These are phyloP conservation scores for Lobosporangium transversale DNA, from an alignment of 192 early-diverging fungal genomes.

Conservation along the genomic window DNA sequence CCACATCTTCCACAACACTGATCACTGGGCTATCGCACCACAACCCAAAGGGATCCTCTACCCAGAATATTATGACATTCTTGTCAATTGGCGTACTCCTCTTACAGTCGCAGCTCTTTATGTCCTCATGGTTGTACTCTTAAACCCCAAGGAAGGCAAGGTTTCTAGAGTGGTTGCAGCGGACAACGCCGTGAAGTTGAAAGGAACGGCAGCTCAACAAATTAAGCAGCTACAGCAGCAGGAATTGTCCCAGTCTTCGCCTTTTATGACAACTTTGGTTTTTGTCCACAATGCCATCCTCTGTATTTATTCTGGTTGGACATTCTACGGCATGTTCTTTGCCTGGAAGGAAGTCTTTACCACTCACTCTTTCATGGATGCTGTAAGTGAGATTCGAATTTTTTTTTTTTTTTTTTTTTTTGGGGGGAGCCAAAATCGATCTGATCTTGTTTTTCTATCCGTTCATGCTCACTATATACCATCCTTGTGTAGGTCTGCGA, in stretches of 20 bases:
- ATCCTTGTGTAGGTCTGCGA: constrained; percentile 69
- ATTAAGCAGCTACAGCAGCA: constrained; percentile 15
- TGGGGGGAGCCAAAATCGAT: background rate
- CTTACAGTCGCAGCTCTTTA: constrained; percentile 33
- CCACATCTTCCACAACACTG: constrained; percentile 43
- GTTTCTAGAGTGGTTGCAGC: constrained; percentile 53
- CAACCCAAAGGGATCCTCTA: constrained; percentile 45
- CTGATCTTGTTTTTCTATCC: background rate
- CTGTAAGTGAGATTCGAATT: constrained; percentile 31
- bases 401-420: constrained; percentile 13
- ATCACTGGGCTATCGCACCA: constrained; percentile 38
- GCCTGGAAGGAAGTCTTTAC: constrained; percentile 54
- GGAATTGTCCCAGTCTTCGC: constrained; percentile 36
- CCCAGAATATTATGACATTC: constrained; percentile 47
- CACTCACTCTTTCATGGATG: constrained; percentile 57
- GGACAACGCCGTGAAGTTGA: constrained; percentile 34
- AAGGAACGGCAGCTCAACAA: background rate
- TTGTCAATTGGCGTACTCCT: constrained; percentile 54
- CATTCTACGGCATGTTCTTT: constrained; percentile 66
- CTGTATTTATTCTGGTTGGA: constrained; percentile 71
- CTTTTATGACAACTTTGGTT: constrained; percentile 66
- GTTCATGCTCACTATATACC: no score
- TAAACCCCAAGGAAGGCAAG: constrained; percentile 48
- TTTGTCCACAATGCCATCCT: constrained; percentile 75
- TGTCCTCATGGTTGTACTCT: constrained; percentile 39